A percentile compares a stretch with the other conserved stretches of the same genome.
phyloP scores from a whole-genome alignment of 2,329 filamentous ascomycete species.

The Whalleya microplaca region DNA sequence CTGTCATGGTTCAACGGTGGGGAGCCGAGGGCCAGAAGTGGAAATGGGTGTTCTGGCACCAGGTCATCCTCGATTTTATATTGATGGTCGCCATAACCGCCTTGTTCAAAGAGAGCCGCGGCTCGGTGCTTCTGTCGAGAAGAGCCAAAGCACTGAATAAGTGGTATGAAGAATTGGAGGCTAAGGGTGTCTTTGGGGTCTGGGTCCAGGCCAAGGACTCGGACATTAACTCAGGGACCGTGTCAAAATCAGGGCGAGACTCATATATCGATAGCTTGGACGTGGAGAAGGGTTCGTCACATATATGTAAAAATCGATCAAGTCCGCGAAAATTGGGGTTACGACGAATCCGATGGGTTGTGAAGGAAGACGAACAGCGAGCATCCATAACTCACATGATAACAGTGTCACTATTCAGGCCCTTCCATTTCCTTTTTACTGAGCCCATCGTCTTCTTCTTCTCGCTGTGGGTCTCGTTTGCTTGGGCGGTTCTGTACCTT shows the following conservation, averaged over 20 bases:
- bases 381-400: constrained; percentile 72
- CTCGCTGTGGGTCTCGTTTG: constrained; percentile 86
- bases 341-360: constrained; percentile 75
- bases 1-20: constrained; percentile 68
- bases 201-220: constrained; percentile 36
- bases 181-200: constrained; percentile 59
- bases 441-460: constrained; percentile 85
- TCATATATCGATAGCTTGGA: neutral
- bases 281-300: constrained; percentile 18
- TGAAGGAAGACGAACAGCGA: constrained; percentile 77
- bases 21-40: constrained; percentile 52
- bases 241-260: neutral
- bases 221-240: constrained; percentile 14
- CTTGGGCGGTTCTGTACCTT: constrained; percentile 87
- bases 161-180: constrained; percentile 78
- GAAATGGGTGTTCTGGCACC: constrained; percentile 90
- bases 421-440: constrained; percentile 76
- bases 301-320: neutral
- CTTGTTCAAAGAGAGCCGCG: constrained; percentile 82
- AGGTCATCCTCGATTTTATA: constrained; percentile 69
- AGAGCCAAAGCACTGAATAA: constrained; percentile 75
- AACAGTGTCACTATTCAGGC: constrained; percentile 72
- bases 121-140: constrained; percentile 75
- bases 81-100: constrained; percentile 67
- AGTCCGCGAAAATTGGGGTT: constrained; percentile 16